phyloP scores from a whole-genome alignment of 2,329 filamentous ascomycete species.

The Claviceps quebecensis region DNA sequence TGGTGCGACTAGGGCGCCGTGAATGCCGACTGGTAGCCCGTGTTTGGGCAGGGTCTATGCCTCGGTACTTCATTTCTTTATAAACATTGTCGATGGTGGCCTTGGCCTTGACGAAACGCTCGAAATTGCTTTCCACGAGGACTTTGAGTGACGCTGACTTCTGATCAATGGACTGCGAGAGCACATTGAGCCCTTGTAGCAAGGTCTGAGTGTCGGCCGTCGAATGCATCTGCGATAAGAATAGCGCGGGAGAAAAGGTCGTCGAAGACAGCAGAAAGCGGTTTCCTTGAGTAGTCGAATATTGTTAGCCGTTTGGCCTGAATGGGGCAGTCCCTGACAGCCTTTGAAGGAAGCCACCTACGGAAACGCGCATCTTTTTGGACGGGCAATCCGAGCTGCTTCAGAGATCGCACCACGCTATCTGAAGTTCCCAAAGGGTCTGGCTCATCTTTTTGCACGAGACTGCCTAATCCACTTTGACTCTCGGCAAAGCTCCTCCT shows the following conservation, averaged over 20 bases:
- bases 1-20: constrained; percentile 52
- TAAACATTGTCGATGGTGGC: constrained; percentile 98
- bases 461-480: constrained; percentile 45
- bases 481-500: constrained; percentile 37
- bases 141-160: constrained; percentile 95
- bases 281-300: constrained; percentile 46
- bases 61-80: constrained; percentile 81
- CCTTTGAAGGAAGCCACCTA: constrained; percentile 27
- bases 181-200: constrained; percentile 66
- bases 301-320: constrained; percentile 7
- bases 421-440: constrained; percentile 82
- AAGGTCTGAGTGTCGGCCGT: constrained; percentile 71
- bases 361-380: constrained; percentile 72
- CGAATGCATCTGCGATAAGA: constrained; percentile 83
- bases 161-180: constrained; percentile 88
- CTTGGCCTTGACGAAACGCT: constrained; percentile 93
- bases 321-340: constrained; percentile 2
- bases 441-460: constrained; percentile 81
- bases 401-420: constrained; percentile 71
- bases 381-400: constrained; percentile 61
- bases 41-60: constrained; percentile 36
- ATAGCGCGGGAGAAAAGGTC: constrained; percentile 82
- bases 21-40: constrained; percentile 38
- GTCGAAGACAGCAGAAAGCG: constrained; percentile 92
- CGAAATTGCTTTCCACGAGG: constrained; percentile 94